A percentile compares a stretch with the other conserved stretches of the same genome.
Conservation (phyloP, 2,329 filamentous ascomycete species). For the Penicillium hordei region DNA sequence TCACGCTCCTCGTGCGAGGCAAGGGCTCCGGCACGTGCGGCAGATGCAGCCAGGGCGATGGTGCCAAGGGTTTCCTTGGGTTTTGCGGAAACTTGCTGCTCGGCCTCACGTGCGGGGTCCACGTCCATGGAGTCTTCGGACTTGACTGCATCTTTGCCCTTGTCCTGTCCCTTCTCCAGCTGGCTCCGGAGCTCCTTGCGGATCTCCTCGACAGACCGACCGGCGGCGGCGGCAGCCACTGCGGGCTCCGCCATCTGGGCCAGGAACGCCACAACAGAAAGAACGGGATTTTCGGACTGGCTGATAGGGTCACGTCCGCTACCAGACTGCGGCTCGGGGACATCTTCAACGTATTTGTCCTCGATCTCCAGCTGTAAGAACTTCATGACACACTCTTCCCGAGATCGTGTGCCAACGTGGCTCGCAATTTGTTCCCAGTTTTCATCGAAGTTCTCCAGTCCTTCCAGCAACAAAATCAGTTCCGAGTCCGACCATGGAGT, state of each 20-base stretch:
- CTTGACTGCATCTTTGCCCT: conserved; percentile 52
- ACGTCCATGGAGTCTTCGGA: conserved; percentile 62
- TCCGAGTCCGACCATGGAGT: conserved; percentile 90
- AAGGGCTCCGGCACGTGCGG: conserved; percentile 80
- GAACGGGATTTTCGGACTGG: conserved; percentile 90
- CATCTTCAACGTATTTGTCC: conserved; percentile 89
- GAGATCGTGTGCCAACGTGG: conserved; percentile 84
- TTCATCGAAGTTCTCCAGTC: conserved; percentile 87
- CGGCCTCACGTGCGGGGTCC: conserved; percentile 42
- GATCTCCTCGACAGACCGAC: conserved; percentile 82
- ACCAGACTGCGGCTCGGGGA: conserved; percentile 66
- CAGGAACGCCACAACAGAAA: conserved; percentile 93
- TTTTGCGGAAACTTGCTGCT: conserved; percentile 34
- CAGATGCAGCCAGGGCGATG: conserved; percentile 80
- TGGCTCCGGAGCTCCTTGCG: conserved; percentile 75
- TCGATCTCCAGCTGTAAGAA: conserved; percentile 97
- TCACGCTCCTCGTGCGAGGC: conserved; percentile 96
- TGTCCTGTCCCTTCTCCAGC: conserved; percentile 62
- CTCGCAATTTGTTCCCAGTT: conserved; percentile 93
- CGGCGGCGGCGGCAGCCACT: conserved; percentile 86
- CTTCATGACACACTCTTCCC: conserved; percentile 94
- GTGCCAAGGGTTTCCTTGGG: conserved; percentile 59
- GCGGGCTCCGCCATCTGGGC: conserved; percentile 87
- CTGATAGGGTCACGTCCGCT: conserved; percentile 84
- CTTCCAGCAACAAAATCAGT: conserved; percentile 84